These are phyloP conservation scores for Rutstroemia sydowiana DNA, from an alignment of 2,329 filamentous ascomycete species.

Conservation along the genomic window DNA sequence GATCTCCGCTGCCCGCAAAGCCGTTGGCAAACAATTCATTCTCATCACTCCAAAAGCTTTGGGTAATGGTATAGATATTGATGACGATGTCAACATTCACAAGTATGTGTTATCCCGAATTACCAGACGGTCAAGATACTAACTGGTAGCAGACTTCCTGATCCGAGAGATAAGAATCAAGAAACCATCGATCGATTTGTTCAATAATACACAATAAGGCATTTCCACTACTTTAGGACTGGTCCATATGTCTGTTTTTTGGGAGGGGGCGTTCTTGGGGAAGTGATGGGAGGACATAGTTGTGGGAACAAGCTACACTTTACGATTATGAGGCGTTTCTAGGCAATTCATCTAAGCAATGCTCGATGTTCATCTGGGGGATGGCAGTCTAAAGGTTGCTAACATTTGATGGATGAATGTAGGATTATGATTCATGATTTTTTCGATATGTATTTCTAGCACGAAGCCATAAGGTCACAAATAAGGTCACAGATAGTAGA, in stretches of 20 bases:
- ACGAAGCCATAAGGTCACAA: no score
- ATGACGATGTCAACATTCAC: slow-evolving; percentile 71
- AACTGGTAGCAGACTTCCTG: neutral
- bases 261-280: no score
- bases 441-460: neutral
- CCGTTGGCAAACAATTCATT: slow-evolving; percentile 89
- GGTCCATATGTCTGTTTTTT: neutral
- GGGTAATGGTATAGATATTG: slow-evolving; percentile 45
- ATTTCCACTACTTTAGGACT: neutral
- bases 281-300: no score
- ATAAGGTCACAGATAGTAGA: no score
- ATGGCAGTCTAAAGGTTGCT: neutral
- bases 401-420: neutral
- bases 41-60: slow-evolving; percentile 92
- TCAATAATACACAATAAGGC: neutral
- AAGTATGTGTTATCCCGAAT: slow-evolving; percentile 40
- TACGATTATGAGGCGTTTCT: no score
- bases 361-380: neutral
- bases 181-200: neutral
- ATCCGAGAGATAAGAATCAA: neutral
- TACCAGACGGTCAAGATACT: neutral
- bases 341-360: no score
- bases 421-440: slow-evolving; percentile 2
- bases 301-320: no score
- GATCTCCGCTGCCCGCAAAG: slow-evolving; percentile 77